Base-by-base conservation (phyloP, 371 early-diverging fungal genomes). In the Lichtheimia hyalospora region DNA sequence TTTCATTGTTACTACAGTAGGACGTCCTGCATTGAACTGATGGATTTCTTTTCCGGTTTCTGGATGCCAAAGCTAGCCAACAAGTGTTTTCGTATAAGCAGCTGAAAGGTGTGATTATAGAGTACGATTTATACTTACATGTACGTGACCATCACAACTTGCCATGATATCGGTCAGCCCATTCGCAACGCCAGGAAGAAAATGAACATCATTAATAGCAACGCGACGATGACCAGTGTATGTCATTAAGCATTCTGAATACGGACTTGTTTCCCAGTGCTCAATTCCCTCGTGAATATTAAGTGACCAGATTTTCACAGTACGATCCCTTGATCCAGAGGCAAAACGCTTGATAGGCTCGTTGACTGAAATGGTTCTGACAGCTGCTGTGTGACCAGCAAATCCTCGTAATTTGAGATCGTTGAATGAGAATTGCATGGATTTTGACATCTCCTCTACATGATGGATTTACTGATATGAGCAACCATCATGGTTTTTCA, bases 301-400 rank as follows among this genome's bases (percentile, higher is more conserved):
- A 49, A 89, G 60, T 3, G 87, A 84, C 89, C 89, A 89, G n/a
- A 87, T 61, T 52, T 86, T 87, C 14, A 87, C 86, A 0, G 85
- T 87, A n/a, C 84, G 70, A 54, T 89, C 89, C 25, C 75, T 69
- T 12, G 87, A 86, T 6, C 87, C 89, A 1, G 89, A 86, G 0
- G 83, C 87, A 54, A 89, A 79, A 0, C 79, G 49, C 12, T 86
- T 77, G 10, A 69, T 68, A 3, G 85, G 78, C 40, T 89, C 89
- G 57, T 87, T 84, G 2, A 82, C 73, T 1, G 82, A 74, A 39
- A 87, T 71, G 3, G 82, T 72, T 8, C 81, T 64, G 48, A 87
- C 59, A 3, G 81, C 71, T 2, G 82, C 78, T 0, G 74, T 75
- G 54, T 87, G 86, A 3, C 83, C 88, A 57, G 81, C 84, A 64